A percentile compares a stretch with the other conserved stretches of the same genome.
These are phyloP conservation scores for Neurospora crassa DNA, from an alignment of 2,329 filamentous ascomycete species.

Conservation along the genomic window DNA sequence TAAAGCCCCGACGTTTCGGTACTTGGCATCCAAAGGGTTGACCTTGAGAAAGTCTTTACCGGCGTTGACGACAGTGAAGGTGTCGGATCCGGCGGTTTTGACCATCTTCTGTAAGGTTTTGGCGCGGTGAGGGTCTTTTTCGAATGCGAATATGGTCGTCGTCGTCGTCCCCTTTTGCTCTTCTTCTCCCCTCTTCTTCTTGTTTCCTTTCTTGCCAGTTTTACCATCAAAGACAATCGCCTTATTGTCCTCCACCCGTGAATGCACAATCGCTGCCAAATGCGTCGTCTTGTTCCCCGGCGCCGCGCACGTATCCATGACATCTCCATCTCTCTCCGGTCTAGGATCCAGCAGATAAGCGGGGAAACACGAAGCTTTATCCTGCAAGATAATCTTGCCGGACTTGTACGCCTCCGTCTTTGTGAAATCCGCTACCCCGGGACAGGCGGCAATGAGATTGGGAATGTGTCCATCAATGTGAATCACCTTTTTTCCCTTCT, in stretches of 20 bases:
- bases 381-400: constrained; percentile 81
- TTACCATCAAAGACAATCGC: background rate
- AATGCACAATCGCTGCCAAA: constrained; percentile 60
- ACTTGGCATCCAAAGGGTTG: constrained; percentile 53
- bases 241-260: background rate
- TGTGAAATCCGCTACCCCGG: constrained; percentile 56
- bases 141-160: constrained; percentile 65
- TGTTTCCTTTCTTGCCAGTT: background rate
- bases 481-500: constrained; percentile 35
- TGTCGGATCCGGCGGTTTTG: constrained; percentile 59
- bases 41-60: constrained; percentile 76
- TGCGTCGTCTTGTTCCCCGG: constrained; percentile 98
- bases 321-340: constrained; percentile 57
- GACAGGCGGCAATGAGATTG: constrained; percentile 70
- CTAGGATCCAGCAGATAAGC: constrained; percentile 72
- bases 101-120: constrained; percentile 81
- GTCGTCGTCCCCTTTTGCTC: constrained; percentile 24
- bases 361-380: constrained; percentile 95
- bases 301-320: constrained; percentile 89
- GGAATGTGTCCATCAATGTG: constrained; percentile 76
- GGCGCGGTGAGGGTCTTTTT: constrained; percentile 63
- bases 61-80: constrained; percentile 56
- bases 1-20: constrained; percentile 64
- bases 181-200: constrained; percentile 16
- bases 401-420: constrained; percentile 63